A percentile compares a stretch with the other conserved stretches of the same genome.
Evolutionary conservation across 345 rosid genomes (phyloP).

Genomic region (Camelina hispida): DNA sequence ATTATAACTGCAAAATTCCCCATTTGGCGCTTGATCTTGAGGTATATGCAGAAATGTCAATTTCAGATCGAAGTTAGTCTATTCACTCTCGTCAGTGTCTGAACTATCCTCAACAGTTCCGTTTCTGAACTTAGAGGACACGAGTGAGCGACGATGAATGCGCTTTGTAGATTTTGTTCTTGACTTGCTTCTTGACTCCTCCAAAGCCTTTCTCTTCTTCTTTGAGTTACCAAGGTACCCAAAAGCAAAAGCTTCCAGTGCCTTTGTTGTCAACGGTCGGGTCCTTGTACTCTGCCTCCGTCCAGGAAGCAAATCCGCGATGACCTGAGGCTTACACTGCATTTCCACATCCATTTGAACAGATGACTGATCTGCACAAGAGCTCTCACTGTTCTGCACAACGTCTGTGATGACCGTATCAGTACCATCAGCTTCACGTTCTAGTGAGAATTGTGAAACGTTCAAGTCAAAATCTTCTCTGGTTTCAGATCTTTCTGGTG

Average conservation of each 20-base stretch:
- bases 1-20: slow-evolving; percentile 35
- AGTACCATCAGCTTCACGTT: slow-evolving; percentile 41
- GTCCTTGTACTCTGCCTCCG: slow-evolving; percentile 63
- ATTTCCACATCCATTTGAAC: slow-evolving; percentile 41
- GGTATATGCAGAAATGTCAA: slow-evolving; percentile 22
- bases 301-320: slow-evolving; percentile 35
- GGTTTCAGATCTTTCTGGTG: slow-evolving; percentile 39
- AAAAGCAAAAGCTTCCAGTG: slow-evolving; percentile 65
- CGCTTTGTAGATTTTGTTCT: slow-evolving; percentile 49
- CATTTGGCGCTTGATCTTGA: slow-evolving; percentile 1
- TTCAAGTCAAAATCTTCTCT: slow-evolving; percentile 59
- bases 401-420: slow-evolving; percentile 36
- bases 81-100: slow-evolving; percentile 37
- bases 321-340: slow-evolving; percentile 30
- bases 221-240: slow-evolving; percentile 55
- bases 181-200: slow-evolving; percentile 42
- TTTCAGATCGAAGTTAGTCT: slow-evolving; percentile 12
- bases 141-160: slow-evolving; percentile 41
- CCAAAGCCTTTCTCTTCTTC: slow-evolving; percentile 53
- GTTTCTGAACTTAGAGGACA: slow-evolving; percentile 40
- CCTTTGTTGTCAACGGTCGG: slow-evolving; percentile 61
- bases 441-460: slow-evolving; percentile 52
- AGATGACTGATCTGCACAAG: slow-evolving; percentile 41
- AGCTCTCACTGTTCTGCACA: slow-evolving; percentile 44
- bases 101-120: slow-evolving; percentile 39